phyloP scores from a whole-genome alignment of 2,329 filamentous ascomycete species.

The Cucurbitaria berberidis region DNA sequence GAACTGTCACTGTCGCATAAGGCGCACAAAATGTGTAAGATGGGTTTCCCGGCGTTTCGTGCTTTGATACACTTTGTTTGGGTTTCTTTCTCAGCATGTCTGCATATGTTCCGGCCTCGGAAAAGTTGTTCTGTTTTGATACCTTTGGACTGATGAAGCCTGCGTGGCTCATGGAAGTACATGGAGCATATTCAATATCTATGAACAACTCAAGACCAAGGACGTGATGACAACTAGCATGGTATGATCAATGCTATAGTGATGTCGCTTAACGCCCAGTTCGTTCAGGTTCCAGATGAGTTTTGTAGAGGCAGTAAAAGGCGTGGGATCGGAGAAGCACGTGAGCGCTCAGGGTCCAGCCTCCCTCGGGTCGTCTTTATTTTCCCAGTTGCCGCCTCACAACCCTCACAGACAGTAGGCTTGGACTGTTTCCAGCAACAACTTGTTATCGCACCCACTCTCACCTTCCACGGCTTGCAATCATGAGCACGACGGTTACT shows the following conservation, averaged over 20 bases:
- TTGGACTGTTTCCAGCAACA: slow-evolving; percentile 8
- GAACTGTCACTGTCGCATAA: slow-evolving; percentile 52
- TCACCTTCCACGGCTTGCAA: slow-evolving; percentile 15
- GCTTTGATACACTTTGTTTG: slow-evolving; percentile 18
- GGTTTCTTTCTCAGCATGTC: slow-evolving; percentile 26
- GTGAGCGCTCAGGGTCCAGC: slow-evolving; percentile 7
- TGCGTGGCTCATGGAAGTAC: slow-evolving; percentile 18
- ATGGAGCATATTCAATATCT: slow-evolving; percentile 4
- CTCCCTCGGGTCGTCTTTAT: slow-evolving; percentile 4
- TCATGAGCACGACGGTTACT: slow-evolving; percentile 42
- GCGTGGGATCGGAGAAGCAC: too few relatives aligned
- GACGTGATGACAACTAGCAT: neutral
- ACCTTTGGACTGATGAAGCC: slow-evolving; percentile 31
- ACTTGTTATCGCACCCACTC: slow-evolving; percentile 2
- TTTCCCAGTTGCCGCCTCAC: slow-evolving; percentile 5
- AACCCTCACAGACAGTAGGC: slow-evolving; percentile 2
- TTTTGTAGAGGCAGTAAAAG: too few relatives aligned
- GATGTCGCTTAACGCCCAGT: too few relatives aligned
- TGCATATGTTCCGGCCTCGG: slow-evolving; percentile 39
- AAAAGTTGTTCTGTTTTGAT: slow-evolving; percentile 46
- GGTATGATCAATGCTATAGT: neutral
- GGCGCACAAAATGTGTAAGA: slow-evolving; percentile 12
- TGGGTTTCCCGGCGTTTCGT: slow-evolving; percentile 27
- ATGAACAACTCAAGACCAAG: neutral
- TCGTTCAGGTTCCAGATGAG: too few relatives aligned